These are phyloP conservation scores for Rubroboletus satanas DNA, from an alignment of 768 basidiomycete genomes.

Conservation along the genomic window DNA sequence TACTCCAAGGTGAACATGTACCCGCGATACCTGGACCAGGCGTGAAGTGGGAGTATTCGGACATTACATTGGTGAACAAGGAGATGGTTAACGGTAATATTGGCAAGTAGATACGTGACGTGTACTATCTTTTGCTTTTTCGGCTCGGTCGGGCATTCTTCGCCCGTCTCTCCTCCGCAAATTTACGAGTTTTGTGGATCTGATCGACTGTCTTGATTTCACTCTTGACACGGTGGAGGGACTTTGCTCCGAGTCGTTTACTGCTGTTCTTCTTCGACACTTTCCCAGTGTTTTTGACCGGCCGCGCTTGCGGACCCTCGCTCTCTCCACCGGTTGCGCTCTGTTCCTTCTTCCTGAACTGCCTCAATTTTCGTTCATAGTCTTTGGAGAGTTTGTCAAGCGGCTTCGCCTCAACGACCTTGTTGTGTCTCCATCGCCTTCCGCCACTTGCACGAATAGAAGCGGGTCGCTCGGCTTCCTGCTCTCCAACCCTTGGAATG, in stretches of 20 bases:
- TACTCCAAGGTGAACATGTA: conserved; percentile 53
- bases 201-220: conserved; percentile 88
- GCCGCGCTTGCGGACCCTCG: conserved; percentile 19
- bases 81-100: not conserved
- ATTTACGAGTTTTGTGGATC: conserved; percentile 72
- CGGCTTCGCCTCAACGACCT: conserved; percentile 61
- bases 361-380: conserved; percentile 71
- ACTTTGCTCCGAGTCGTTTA: conserved; percentile 55
- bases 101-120: conserved; percentile 3
- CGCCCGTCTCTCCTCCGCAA: conserved; percentile 58
- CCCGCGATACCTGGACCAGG: conserved; percentile 58
- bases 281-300: conserved; percentile 30
- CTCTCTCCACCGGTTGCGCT: conserved; percentile 25
- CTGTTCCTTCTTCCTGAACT: conserved; percentile 54
- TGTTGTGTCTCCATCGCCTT: conserved; percentile 72
- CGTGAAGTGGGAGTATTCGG: conserved; percentile 79
- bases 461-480: conserved; percentile 47
- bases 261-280: conserved; percentile 29
- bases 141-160: conserved; percentile 77
- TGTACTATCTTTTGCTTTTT: conserved; percentile 28
- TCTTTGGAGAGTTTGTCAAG: conserved; percentile 68
- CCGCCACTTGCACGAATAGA: conserved; percentile 38
- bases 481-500: conserved; percentile 81
- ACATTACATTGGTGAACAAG: conserved; percentile 24
- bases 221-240: conserved; percentile 61